Conservation (phyloP, 306 rosid genomes). For the Quercus agrifolia region DNA sequence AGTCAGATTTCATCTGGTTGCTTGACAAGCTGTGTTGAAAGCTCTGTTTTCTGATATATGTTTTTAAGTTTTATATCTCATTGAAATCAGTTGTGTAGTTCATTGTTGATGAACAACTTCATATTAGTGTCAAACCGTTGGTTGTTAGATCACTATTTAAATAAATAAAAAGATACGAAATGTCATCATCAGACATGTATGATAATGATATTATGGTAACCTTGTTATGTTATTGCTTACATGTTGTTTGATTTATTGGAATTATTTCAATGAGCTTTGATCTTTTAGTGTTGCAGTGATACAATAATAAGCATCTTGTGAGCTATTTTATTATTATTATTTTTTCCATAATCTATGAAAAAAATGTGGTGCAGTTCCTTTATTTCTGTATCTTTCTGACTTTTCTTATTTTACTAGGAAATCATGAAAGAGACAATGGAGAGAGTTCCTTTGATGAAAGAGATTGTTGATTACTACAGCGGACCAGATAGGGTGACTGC, state of each 20-base stretch:
- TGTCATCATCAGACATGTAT: too few relatives aligned
- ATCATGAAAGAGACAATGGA: slow-evolving; percentile 73
- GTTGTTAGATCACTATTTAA: background rate
- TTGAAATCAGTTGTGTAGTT: background rate
- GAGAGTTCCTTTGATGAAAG: slow-evolving; percentile 69
- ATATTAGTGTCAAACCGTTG: background rate
- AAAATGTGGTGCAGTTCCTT: background rate
- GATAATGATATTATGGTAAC: background rate
- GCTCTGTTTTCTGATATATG: background rate
- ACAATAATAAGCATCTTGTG: background rate
- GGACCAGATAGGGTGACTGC: slow-evolving; percentile 93
- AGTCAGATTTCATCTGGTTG: background rate
- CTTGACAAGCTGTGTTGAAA: background rate
- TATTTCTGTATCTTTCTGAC: slow-evolving; percentile 22
- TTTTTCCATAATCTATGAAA: background rate
- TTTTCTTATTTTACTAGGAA: slow-evolving; percentile 46
- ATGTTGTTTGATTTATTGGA: background rate
- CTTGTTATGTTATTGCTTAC: background rate
- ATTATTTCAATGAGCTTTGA: background rate
- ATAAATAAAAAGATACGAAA: too few relatives aligned
- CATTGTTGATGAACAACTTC: background rate
- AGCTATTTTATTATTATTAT: background rate
- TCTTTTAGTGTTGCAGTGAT: background rate
- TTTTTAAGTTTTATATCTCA: background rate
- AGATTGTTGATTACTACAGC: slow-evolving; percentile 82